Percentiles rank a stretch among this genome's conserved stretches.
Evolutionary conservation across 2,329 filamentous ascomycete genomes (phyloP).

Genomic region (Diaporthe capsici): DNA sequence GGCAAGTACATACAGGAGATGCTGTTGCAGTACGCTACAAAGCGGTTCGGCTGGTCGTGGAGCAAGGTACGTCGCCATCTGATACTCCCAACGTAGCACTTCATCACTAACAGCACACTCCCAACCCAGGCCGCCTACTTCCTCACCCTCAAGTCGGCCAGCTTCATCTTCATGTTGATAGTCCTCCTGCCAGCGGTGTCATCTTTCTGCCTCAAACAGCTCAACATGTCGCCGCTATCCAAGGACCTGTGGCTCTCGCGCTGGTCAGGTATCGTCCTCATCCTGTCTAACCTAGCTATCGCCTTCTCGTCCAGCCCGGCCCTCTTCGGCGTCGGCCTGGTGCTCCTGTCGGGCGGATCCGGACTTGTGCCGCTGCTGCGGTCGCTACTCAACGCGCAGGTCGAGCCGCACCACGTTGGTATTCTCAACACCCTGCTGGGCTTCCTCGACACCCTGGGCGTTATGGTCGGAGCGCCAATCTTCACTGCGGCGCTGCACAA

Average conservation of each 20-base stretch:
- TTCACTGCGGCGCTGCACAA: conserved; percentile 61
- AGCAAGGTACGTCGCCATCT: conserved; percentile 51
- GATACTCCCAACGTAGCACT: neutral
- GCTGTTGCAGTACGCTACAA: conserved; percentile 67
- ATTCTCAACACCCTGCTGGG: conserved; percentile 67
- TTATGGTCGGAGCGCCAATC: conserved; percentile 61
- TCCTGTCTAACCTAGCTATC: conserved; percentile 55
- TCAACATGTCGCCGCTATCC: conserved; percentile 50
- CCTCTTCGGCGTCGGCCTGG: conserved; percentile 54
- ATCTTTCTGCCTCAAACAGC: conserved; percentile 49
- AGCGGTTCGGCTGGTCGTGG: conserved; percentile 65
- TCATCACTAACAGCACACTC: neutral
- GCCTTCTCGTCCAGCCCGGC: conserved; percentile 53
- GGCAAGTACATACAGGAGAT: conserved; percentile 54
- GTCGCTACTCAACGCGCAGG: conserved; percentile 65
- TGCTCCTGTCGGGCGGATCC: conserved; percentile 60
- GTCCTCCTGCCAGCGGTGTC: conserved; percentile 55
- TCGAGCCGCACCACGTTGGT: conserved; percentile 67
- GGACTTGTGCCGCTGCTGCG: conserved; percentile 61
- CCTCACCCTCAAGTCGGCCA: conserved; percentile 54
- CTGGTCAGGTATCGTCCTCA: conserved; percentile 50
- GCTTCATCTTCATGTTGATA: conserved; percentile 56
- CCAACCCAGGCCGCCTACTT: conserved; percentile 56
- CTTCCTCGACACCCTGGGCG: conserved; percentile 64
- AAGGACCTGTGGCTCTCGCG: conserved; percentile 60